A percentile compares a stretch with the other conserved stretches of the same genome.
phyloP scores from a whole-genome alignment of 2,329 filamentous ascomycete species.

The Aspergillus bombycis region DNA sequence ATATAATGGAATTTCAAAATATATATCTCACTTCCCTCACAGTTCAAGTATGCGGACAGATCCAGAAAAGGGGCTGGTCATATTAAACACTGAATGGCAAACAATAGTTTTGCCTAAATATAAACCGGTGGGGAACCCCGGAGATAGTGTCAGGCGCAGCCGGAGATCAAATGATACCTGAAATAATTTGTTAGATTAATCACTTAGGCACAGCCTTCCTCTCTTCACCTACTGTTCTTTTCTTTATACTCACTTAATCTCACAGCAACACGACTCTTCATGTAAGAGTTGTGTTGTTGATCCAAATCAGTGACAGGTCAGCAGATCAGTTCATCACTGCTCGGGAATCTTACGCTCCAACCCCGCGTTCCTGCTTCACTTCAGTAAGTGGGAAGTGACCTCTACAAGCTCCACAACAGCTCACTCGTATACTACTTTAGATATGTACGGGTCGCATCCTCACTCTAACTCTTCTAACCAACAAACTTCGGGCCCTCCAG shows the following conservation, averaged over 20 bases:
- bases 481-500: slow-evolving; percentile 26
- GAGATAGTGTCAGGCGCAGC: background rate
- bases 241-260: background rate
- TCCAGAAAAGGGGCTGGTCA: slow-evolving; percentile 15
- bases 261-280: background rate
- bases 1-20: slow-evolving; percentile 34
- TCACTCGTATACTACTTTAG: slow-evolving; percentile 9
- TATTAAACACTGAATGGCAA: background rate
- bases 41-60: background rate
- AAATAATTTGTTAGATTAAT: background rate
- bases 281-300: background rate
- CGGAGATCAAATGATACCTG: slow-evolving; percentile 5
- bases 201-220: slow-evolving; percentile 2
- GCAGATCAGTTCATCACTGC: background rate
- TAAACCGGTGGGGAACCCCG: slow-evolving; percentile 1
- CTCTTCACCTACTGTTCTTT: background rate
- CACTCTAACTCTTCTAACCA: slow-evolving; percentile 30
- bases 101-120: slow-evolving; percentile 1
- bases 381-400: slow-evolving; percentile 6
- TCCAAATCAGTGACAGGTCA: background rate
- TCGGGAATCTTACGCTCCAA: background rate
- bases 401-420: background rate
- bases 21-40: background rate
- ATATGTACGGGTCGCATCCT: slow-evolving; percentile 40
- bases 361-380: slow-evolving; percentile 2